Percentiles rank a stretch among this genome's conserved stretches.
phyloP scores from a whole-genome alignment of 2,329 filamentous ascomycete genomes.

The Botrytis fabae region DNA sequence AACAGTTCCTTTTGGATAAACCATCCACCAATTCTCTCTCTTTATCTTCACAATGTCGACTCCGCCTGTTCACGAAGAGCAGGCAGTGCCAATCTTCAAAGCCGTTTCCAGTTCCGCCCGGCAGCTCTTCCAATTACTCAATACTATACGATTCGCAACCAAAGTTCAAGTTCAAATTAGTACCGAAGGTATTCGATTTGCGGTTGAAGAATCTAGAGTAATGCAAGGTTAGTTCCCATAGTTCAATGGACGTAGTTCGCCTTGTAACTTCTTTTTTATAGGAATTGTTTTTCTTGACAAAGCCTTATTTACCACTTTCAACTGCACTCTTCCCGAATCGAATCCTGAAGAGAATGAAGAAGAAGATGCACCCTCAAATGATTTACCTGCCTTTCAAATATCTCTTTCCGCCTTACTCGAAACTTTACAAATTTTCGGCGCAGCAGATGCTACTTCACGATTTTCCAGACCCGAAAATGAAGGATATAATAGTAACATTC shows the following conservation, averaged over 20 bases:
- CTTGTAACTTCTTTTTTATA: constrained; percentile 40
- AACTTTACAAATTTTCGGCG: constrained; percentile 91
- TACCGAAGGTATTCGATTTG: constrained; percentile 81
- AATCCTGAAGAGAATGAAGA: constrained; percentile 45
- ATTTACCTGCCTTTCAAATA: constrained; percentile 76
- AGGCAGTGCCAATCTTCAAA: constrained; percentile 60
- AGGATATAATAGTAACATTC: constrained; percentile 60
- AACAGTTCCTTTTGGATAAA: constrained; percentile 3
- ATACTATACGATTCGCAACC: constrained; percentile 57
- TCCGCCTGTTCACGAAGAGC: constrained; percentile 30
- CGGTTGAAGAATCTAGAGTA: constrained; percentile 81
- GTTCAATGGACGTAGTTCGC: constrained; percentile 18
- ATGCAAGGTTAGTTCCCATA: constrained; percentile 72
- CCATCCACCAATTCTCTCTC: background rate
- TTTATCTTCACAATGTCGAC: constrained; percentile 35
- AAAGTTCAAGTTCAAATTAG: constrained; percentile 72
- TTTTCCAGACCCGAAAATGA: constrained; percentile 60
- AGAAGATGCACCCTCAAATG: constrained; percentile 42
- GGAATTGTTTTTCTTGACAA: constrained; percentile 84
- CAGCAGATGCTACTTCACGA: constrained; percentile 64
- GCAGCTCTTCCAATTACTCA: constrained; percentile 65
- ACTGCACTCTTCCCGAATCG: constrained; percentile 55
- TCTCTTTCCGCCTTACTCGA: constrained; percentile 86
- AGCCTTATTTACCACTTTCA: constrained; percentile 83
- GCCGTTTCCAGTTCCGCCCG: constrained; percentile 77